Conservation (phyloP, 352 stramenopile species). For the Globisporangium cystogenes region DNA sequence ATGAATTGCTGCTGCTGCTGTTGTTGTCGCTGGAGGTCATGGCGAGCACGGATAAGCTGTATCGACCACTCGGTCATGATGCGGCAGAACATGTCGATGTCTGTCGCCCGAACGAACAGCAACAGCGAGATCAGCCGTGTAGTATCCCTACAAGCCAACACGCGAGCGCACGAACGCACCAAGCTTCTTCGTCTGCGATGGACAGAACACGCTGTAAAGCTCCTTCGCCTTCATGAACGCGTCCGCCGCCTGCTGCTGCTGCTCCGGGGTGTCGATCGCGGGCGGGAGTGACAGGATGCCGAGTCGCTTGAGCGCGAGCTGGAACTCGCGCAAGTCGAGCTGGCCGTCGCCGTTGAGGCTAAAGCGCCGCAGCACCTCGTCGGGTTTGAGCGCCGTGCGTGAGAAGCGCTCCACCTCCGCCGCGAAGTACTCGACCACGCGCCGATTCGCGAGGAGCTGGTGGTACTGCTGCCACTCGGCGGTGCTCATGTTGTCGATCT, state of each 20-base stretch:
- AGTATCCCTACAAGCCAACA: neutral
- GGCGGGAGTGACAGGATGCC: slow-evolving; percentile 31
- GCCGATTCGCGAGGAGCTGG: slow-evolving; percentile 46
- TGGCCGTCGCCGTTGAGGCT: slow-evolving; percentile 74
- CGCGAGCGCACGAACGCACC: slow-evolving; percentile 14
- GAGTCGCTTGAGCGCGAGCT: slow-evolving; percentile 63
- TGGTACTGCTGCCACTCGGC: slow-evolving; percentile 72
- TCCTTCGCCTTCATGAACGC: slow-evolving; percentile 26
- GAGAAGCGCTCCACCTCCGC: slow-evolving; percentile 59
- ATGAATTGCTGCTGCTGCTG: slow-evolving; percentile 1
- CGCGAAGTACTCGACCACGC: slow-evolving; percentile 54
- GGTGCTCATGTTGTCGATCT: slow-evolving; percentile 79
- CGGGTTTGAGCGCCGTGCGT: slow-evolving; percentile 51
- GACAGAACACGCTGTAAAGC: slow-evolving; percentile 68
- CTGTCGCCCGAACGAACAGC: no score
- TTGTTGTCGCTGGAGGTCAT: slow-evolving; percentile 17
- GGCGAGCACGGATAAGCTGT: slow-evolving; percentile 43
- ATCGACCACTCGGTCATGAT: slow-evolving; percentile 81
- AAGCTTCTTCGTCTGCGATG: slow-evolving; percentile 56
- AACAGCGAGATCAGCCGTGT: no score
- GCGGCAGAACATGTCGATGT: slow-evolving; percentile 75
- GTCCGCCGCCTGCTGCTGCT: slow-evolving; percentile 10
- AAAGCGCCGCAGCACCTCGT: slow-evolving; percentile 65
- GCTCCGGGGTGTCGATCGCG: neutral
- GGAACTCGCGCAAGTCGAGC: slow-evolving; percentile 71